A percentile compares a stretch with the other conserved stretches of the same genome.
Evolutionary conservation across 306 rosid species (phyloP).

Genomic region (Glycyrrhiza uralensis): DNA sequence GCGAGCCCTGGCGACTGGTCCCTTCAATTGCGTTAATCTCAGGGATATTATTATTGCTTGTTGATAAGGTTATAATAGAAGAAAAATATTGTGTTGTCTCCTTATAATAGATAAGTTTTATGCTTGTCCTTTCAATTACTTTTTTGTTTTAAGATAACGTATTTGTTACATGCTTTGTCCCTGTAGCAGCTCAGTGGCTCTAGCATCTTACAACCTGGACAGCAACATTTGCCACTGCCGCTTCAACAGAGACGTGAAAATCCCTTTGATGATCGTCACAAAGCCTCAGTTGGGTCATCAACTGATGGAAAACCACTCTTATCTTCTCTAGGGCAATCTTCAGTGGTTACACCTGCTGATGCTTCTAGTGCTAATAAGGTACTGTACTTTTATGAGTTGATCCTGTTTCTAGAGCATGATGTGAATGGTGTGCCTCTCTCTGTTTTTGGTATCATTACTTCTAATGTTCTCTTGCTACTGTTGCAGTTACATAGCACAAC

Average conservation of each 20-base stretch:
- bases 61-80: neutral
- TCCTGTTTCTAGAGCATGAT: neutral
- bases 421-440: neutral
- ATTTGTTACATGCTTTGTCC: constrained; percentile 15
- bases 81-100: neutral
- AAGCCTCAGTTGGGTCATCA: constrained; percentile 44
- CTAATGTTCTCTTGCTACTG: constrained; percentile 5
- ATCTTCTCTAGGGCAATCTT: constrained; percentile 61
- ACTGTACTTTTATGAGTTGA: constrained; percentile 15
- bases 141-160: neutral
- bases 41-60: neutral
- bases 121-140: neutral
- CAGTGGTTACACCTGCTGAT: constrained; percentile 47
- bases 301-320: constrained; percentile 57
- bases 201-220: constrained; percentile 55
- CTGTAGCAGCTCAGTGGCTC: constrained; percentile 64
- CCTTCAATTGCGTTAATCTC: neutral
- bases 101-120: neutral
- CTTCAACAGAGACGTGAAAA: constrained; percentile 81
- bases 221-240: constrained; percentile 54
- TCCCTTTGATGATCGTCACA: constrained; percentile 67
- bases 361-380: constrained; percentile 63
- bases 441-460: neutral
- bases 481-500: constrained; percentile 56
- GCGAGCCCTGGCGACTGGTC: neutral